phyloP scores from a whole-genome alignment of 306 rosid genomes.

The Ormosia semicastrata region DNA sequence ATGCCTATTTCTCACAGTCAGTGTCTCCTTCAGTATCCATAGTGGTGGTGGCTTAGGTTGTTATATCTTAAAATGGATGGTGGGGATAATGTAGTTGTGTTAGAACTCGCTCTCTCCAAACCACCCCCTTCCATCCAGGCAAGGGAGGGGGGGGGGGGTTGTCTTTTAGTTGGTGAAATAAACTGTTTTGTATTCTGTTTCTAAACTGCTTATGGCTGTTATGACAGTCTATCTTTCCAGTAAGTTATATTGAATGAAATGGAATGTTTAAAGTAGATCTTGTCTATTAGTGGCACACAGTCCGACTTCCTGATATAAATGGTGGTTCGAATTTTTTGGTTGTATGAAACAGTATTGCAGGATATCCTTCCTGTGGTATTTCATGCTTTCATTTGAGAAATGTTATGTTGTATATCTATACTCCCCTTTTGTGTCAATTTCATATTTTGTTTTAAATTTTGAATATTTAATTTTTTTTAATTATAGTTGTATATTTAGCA shows the following conservation, averaged over 20 bases:
- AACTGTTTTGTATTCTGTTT: not conserved
- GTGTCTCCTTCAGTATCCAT: not conserved
- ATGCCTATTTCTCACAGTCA: not conserved
- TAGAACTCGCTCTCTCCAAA: not conserved
- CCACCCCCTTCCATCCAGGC: not conserved
- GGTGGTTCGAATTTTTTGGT: not conserved
- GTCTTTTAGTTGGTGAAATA: not conserved
- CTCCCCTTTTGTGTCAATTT: not conserved
- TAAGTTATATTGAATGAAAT: conserved; percentile 6
- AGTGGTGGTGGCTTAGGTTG: not conserved
- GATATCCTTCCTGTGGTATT: not conserved
- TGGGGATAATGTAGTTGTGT: not conserved
- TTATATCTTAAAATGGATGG: not conserved
- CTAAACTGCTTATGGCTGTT: conserved; percentile 7
- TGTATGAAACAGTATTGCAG: not conserved
- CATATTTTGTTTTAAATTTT: too few relatives aligned
- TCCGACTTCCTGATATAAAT: not conserved
- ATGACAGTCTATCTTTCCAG: not conserved
- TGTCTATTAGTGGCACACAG: not conserved
- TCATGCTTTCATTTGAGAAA: not conserved
- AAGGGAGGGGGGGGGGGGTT: not conserved
- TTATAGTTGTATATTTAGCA: too few relatives aligned
- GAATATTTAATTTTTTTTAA: too few relatives aligned
- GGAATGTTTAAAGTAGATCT: not conserved
- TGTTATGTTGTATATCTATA: not conserved